Evolutionary conservation across 2,329 filamentous ascomycete species (phyloP).

Genomic region (Ophiognomonia clavigignenti-juglandacearum): DNA sequence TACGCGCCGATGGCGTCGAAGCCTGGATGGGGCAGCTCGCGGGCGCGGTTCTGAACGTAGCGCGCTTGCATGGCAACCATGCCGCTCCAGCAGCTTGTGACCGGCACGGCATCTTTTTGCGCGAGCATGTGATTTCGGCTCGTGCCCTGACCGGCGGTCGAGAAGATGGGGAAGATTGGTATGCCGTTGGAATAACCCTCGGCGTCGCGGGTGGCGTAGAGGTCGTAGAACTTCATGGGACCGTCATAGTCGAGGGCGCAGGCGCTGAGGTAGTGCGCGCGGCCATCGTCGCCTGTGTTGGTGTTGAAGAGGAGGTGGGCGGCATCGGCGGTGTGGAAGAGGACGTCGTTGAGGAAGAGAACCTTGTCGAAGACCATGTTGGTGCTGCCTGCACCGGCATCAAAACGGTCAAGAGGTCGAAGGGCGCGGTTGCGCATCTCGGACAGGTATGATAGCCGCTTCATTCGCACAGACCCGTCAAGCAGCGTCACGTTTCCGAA

Average conservation of each 20-base stretch:
- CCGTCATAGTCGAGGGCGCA: slow-evolving; percentile 68
- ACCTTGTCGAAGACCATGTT: slow-evolving; percentile 48
- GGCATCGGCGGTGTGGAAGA: slow-evolving; percentile 46
- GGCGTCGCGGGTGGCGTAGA: slow-evolving; percentile 65
- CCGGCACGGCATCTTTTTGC: slow-evolving; percentile 60
- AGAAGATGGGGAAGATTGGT: slow-evolving; percentile 66
- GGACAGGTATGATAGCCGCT: slow-evolving; percentile 69
- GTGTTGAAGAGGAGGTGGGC: slow-evolving; percentile 58
- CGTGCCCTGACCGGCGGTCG: slow-evolving; percentile 43
- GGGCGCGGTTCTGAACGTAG: slow-evolving; percentile 46
- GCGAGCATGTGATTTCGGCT: slow-evolving; percentile 58
- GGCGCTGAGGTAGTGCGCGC: slow-evolving; percentile 57
- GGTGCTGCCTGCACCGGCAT: slow-evolving; percentile 25
- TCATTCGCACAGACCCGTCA: slow-evolving; percentile 57
- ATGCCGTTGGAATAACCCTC: slow-evolving; percentile 60
- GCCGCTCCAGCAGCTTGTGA: slow-evolving; percentile 67
- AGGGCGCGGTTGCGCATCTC: slow-evolving; percentile 68
- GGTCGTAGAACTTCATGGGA: slow-evolving; percentile 67
- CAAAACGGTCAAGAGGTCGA: slow-evolving; percentile 51
- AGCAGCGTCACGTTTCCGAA: slow-evolving; percentile 59
- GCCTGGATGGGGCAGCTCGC: slow-evolving; percentile 25
- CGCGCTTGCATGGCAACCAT: slow-evolving; percentile 64
- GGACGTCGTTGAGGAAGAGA: slow-evolving; percentile 65
- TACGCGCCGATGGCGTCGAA: slow-evolving; percentile 30
- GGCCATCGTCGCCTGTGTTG: slow-evolving; percentile 46